A percentile compares a stretch with the other conserved stretches of the same genome.
phyloP scores from a whole-genome alignment of 2,329 filamentous ascomycete species.

The Penicillium sp. region DNA sequence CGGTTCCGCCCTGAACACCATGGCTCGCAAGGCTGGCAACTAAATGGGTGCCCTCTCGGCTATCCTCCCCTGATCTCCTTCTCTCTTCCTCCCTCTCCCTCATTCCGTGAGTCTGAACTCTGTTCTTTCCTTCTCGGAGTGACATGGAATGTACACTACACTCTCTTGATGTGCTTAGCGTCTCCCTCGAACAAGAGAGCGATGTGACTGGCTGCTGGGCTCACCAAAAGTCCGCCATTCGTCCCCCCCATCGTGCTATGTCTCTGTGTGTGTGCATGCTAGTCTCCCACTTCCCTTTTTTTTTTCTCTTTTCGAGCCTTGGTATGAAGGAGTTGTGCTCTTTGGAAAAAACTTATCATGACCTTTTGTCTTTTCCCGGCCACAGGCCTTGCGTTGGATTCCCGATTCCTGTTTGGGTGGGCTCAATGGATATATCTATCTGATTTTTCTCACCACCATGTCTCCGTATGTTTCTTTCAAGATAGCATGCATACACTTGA shows the following conservation, averaged over 20 bases:
- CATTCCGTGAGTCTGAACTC: not conserved
- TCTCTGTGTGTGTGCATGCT: constrained; percentile 6
- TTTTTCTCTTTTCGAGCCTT: constrained; percentile 24
- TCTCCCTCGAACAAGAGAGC: constrained; percentile 11
- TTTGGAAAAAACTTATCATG: constrained; percentile 28
- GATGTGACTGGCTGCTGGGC: constrained; percentile 2
- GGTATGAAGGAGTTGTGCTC: constrained; percentile 29
- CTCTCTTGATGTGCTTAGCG: constrained; percentile 25
- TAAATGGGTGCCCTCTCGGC: constrained; percentile 20
- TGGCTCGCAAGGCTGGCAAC: constrained; percentile 64
- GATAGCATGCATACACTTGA: constrained; percentile 32
- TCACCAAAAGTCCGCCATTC: no score
- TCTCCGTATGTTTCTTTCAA: constrained; percentile 29
- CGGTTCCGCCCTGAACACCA: constrained; percentile 94
- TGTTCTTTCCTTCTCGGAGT: not conserved
- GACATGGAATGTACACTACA: constrained; percentile 19
- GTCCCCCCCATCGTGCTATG: no score
- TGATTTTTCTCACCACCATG: constrained; percentile 28
- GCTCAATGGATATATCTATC: constrained; percentile 38
- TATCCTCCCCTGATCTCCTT: not conserved
- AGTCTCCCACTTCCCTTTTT: no score
- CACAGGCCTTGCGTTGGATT: constrained; percentile 24
- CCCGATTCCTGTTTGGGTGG: constrained; percentile 28
- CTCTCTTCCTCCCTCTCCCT: not conserved
- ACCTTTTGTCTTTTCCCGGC: constrained; percentile 28